These are phyloP conservation scores for Thraustochytrium striatum DNA, from an alignment of 352 stramenopile genomes.

Conservation along the genomic window DNA sequence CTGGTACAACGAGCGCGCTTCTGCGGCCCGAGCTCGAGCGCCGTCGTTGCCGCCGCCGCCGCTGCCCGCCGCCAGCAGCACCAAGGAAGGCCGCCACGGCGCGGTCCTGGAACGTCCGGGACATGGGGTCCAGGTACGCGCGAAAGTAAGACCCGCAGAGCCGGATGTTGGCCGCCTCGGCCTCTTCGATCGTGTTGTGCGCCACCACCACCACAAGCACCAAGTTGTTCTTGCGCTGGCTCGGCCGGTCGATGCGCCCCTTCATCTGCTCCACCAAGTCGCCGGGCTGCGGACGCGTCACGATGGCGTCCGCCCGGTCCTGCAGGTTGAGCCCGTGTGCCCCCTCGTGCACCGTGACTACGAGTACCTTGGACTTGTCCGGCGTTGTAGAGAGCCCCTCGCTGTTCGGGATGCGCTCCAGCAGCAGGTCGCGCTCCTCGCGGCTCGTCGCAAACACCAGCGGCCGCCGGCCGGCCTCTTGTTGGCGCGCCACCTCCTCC, in stretches of 20 bases:
- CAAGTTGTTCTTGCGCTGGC: constrained; percentile 14
- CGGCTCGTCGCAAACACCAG: constrained; percentile 27
- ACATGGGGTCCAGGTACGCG: constrained; percentile 35
- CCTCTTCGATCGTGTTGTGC: constrained; percentile 40
- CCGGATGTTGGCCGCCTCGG: constrained; percentile 36
- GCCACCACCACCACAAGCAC: constrained; percentile 21
- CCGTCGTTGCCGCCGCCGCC: too few species aligned
- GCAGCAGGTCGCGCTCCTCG: constrained; percentile 3
- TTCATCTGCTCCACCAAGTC: constrained; percentile 46
- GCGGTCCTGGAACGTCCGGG: constrained; percentile 22
- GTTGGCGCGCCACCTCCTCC: not conserved
- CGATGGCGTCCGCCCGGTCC: constrained; percentile 1
- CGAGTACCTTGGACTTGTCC: not conserved
- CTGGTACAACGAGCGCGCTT: too few species aligned
- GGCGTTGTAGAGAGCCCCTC: not conserved
- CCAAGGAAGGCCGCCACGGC: too few species aligned
- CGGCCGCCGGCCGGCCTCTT: not conserved
- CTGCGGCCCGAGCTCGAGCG: too few species aligned
- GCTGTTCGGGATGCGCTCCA: not conserved
- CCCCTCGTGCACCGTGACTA: constrained; percentile 24
- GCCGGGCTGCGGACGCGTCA: constrained; percentile 29
- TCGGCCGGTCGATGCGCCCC: constrained; percentile 28
- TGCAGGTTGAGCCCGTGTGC: constrained; percentile 37
- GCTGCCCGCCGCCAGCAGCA: too few species aligned
- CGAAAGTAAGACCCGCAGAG: constrained; percentile 23